Base-by-base conservation (phyloP, 1,284 basidiomycete species). In the Trametes polyzona region DNA sequence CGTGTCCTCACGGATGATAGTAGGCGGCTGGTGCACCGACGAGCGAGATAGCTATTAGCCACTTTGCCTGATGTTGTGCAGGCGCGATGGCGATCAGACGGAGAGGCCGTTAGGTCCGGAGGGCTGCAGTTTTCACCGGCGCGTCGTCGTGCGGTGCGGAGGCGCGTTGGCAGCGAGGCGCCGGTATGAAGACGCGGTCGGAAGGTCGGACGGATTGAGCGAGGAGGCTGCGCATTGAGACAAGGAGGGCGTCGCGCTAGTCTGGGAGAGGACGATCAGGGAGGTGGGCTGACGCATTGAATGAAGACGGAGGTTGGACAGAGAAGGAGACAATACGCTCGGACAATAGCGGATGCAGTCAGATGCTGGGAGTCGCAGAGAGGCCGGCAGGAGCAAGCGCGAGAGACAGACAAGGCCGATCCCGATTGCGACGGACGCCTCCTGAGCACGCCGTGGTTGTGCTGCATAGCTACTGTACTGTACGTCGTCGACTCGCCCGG, bases 291-390 rank as follows among this genome's bases (percentile, higher is more conserved):
- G 57, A 62, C 58, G 14, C 6, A 49, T 11, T 17, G 52, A 52
- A 59, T 57, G 55, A 52, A 59, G 55, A 47, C 44, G 23, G 51
- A 36, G 50, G 43, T 56, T 19, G 52, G 55, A 36, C 43, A 50
- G 17, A 48, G 47, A 16, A 30, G 44, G 23, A 57, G 56, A 63
- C 58, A 63, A 63, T 60, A 63, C 55, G 40, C 16, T 32, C 17
- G 40, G 32, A 63, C 61, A 63, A 60, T 58, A 56, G 55, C 26
- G 40, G 33, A 26, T 16, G 32, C 30, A 21, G 61, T 53, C 55
- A 63, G 48, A 53, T 55, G 57, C 40, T 16, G 39, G 47, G 12
- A 14, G 6, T 19, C 11, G 12, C n/a, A 16, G 2, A n/a, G n/a
- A n/a, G 29, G 23, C 19, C 46, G 52, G 56, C 12, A 43, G 52